These are phyloP conservation scores for Candida tetrigidarum DNA, from an alignment of 1,139 yeast genomes.

Conservation along the genomic window DNA sequence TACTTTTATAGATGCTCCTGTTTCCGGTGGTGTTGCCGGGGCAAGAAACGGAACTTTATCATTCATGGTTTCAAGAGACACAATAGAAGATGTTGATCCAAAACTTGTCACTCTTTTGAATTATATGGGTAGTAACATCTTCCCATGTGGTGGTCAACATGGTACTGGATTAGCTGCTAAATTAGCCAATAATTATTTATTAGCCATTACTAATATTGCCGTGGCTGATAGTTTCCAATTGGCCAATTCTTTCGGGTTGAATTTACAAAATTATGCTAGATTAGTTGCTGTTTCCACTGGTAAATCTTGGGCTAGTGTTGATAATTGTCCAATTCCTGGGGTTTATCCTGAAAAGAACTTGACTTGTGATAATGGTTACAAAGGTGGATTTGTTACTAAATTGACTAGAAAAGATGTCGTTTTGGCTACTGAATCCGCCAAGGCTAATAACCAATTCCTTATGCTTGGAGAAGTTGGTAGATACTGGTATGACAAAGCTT, in stretches of 20 bases:
- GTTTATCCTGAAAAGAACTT: slow-evolving; percentile 46
- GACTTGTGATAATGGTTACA: slow-evolving; percentile 54
- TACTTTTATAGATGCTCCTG: slow-evolving; percentile 62
- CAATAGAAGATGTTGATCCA: slow-evolving; percentile 31
- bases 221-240: slow-evolving; percentile 64
- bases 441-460: slow-evolving; percentile 35
- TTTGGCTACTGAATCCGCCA: slow-evolving; percentile 56
- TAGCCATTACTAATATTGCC: slow-evolving; percentile 62
- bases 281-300: slow-evolving; percentile 62
- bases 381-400: slow-evolving; percentile 59
- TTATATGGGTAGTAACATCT: slow-evolving; percentile 56
- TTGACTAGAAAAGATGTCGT: slow-evolving; percentile 62
- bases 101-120: slow-evolving; percentile 33
- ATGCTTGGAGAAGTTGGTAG: slow-evolving; percentile 46
- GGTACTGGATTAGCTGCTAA: slow-evolving; percentile 66
- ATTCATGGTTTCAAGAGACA: slow-evolving; percentile 56
- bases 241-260: slow-evolving; percentile 57
- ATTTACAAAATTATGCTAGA: slow-evolving; percentile 52
- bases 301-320: slow-evolving; percentile 63
- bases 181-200: slow-evolving; percentile 59
- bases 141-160: slow-evolving; percentile 56
- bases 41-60: slow-evolving; percentile 60
- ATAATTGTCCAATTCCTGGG: slow-evolving; percentile 62
- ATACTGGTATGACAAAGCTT: slow-evolving; percentile 50
- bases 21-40: slow-evolving; percentile 65